A percentile compares a stretch with the other conserved stretches of the same genome.
Evolutionary conservation across 2,329 filamentous ascomycete genomes (phyloP).

Genomic region (Aspergillus brasiliensis): DNA sequence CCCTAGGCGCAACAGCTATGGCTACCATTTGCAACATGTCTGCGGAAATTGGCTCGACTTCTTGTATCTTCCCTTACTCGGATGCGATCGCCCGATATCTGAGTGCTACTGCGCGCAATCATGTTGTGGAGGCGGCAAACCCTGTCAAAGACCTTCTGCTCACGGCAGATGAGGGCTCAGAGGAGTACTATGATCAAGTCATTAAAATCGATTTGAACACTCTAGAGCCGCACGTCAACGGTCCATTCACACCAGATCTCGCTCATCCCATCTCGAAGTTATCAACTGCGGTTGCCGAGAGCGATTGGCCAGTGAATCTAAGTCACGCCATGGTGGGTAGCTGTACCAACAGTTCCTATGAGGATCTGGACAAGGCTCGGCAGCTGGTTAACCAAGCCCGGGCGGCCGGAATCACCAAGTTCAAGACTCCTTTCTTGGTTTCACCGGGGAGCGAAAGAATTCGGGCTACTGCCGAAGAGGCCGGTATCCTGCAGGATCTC

Average conservation of each 20-base stretch:
- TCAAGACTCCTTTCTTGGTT: constrained; percentile 86
- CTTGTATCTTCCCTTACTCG: constrained; percentile 92
- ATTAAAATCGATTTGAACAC: constrained; percentile 90
- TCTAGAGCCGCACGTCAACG: constrained; percentile 95
- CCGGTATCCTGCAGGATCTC: constrained; percentile 86
- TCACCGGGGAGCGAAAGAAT: constrained; percentile 95
- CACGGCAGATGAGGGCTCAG: constrained; percentile 82
- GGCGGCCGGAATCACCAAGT: constrained; percentile 80
- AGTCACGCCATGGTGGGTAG: constrained; percentile 95
- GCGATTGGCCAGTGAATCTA: constrained; percentile 89
- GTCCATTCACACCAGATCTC: constrained; percentile 94
- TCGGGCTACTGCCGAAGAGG: constrained; percentile 81
- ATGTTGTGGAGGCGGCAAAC: constrained; percentile 67
- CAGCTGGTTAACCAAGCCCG: constrained; percentile 70
- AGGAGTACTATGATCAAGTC: constrained; percentile 76
- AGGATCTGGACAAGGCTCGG: constrained; percentile 75
- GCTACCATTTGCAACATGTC: constrained; percentile 72
- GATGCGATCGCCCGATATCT: constrained; percentile 95
- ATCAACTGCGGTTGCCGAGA: constrained; percentile 82
- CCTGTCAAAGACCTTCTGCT: constrained; percentile 51
- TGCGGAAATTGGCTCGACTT: constrained; percentile 68
- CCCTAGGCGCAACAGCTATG: constrained; percentile 77
- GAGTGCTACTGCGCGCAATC: constrained; percentile 77
- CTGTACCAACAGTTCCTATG: constrained; percentile 85
- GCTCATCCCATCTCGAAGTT: constrained; percentile 95